Evolutionary conservation across 805 yeast species (phyloP), one percentile per base, ranked within the genome.

Genomic region (Pichia insulana): DNA sequence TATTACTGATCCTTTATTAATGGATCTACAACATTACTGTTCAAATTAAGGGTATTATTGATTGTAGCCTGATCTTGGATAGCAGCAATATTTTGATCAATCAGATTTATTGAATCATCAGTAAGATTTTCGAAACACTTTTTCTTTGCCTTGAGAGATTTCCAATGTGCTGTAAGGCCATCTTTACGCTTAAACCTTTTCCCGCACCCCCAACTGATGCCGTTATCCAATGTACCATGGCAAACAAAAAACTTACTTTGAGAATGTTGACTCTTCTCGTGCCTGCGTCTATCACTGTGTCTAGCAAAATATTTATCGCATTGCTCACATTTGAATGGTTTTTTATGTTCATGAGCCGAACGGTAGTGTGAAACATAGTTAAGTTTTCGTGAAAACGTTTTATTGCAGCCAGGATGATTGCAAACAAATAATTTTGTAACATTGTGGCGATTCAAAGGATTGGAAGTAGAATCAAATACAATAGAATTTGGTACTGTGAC

Each of bases 81-180:
- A 8, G 25, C 25, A 8, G 25, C 25, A 22, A 22, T 22, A 8
- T 22, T 22, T 22, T 22, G 25, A 12, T 32, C 35, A 18, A 32
- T 32, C 4, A 32, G 20, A 27, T 8, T 19, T 12, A n/a, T 27
- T 5, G 33, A 30, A 25, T 45, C 44, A 3, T 47, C 46, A 18
- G 42, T 39, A 15, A 49, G 20, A 31, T 47, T 51, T 36, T 54
- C 50, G 12, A 62, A 53, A 44, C 66, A 62, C 45, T 57, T 59
- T 45, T 50, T 56, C 27, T 52, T 56, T 10, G 66, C 65, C 52
- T 60, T 62, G 18, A 58, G 55, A 7, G 61, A 54, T 41, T 57
- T 56, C 66, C 66, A 62, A 40, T 62, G 66, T 1, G 66, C 65
- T n/a, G 59, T 46, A 20, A 62, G 48, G 1, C 66, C 66, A 41